phyloP scores from a whole-genome alignment of 2,329 filamentous ascomycete genomes.

The Parastagonospora nodorum region DNA sequence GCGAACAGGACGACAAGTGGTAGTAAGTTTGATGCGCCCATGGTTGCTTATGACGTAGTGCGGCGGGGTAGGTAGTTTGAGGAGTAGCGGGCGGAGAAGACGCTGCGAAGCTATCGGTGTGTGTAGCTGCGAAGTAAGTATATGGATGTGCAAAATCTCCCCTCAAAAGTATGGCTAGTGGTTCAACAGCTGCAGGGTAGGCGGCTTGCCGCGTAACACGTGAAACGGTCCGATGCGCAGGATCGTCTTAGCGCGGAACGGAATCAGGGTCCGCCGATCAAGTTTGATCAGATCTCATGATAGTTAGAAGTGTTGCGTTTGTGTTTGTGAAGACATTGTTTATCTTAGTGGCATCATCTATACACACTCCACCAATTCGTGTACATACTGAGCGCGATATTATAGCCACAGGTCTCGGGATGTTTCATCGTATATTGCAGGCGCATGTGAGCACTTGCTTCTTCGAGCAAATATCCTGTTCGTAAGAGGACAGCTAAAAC shows the following conservation, averaged over 20 bases:
- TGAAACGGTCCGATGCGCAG: constrained; percentile 16
- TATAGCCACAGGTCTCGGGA: too few relatives aligned
- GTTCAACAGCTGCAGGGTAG: constrained; percentile 1
- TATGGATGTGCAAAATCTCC: neutral
- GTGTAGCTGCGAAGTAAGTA: neutral
- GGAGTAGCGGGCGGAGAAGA: neutral
- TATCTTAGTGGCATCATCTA: too few relatives aligned
- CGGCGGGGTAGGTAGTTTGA: neutral
- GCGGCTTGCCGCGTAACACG: constrained; percentile 9
- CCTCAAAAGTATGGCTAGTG: neutral
- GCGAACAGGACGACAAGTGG: constrained; percentile 69
- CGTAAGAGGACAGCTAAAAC: too few relatives aligned
- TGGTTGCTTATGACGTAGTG: constrained; percentile 13
- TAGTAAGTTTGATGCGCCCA: constrained; percentile 59
- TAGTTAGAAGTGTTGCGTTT: too few relatives aligned
- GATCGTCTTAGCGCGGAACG: neutral
- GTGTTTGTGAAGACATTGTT: too few relatives aligned
- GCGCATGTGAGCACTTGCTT: too few relatives aligned
- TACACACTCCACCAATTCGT: too few relatives aligned
- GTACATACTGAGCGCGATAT: too few relatives aligned
- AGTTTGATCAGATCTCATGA: too few relatives aligned
- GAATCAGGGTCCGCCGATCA: neutral
- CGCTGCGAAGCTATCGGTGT: neutral
- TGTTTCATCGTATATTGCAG: too few relatives aligned
- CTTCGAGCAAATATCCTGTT: too few relatives aligned